Evolutionary conservation across 129 eudicot species (phyloP).

Genomic region (carrot (Daucus carota)): DNA sequence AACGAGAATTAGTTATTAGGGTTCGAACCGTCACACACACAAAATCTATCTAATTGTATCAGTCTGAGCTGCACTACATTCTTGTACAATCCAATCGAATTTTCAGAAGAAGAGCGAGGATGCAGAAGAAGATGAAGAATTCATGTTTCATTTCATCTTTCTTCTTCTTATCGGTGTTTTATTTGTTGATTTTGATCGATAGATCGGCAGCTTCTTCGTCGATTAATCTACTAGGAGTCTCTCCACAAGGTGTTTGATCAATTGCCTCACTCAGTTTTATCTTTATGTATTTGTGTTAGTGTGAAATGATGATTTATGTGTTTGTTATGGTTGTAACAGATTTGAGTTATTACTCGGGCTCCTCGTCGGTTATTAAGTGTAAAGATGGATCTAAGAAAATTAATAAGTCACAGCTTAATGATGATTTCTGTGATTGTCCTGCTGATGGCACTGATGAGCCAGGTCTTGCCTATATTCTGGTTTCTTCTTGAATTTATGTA

Average conservation of each 20-base stretch:
- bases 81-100: not conserved
- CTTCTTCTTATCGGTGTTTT: not conserved
- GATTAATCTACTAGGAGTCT: constrained; percentile 25
- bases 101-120: not conserved
- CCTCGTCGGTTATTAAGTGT: constrained; percentile 42
- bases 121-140: not conserved
- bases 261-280: not conserved
- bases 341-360: constrained; percentile 45
- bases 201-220: constrained; percentile 26
- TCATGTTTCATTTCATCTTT: not conserved
- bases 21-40: not conserved
- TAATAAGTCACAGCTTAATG: constrained; percentile 55
- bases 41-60: not conserved
- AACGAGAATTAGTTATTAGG: not conserved
- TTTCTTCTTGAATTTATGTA: not conserved
- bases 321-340: constrained; percentile 30
- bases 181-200: not conserved
- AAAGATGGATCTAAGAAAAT: constrained; percentile 85
- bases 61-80: not conserved
- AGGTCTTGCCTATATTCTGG: constrained; percentile 23
- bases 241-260: constrained; percentile 35
- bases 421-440: constrained; percentile 84
- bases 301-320: not conserved
- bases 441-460: constrained; percentile 99
- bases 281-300: not conserved